Base-by-base conservation (phyloP, 305 asterid species). In the Fraxinus platypoda region DNA sequence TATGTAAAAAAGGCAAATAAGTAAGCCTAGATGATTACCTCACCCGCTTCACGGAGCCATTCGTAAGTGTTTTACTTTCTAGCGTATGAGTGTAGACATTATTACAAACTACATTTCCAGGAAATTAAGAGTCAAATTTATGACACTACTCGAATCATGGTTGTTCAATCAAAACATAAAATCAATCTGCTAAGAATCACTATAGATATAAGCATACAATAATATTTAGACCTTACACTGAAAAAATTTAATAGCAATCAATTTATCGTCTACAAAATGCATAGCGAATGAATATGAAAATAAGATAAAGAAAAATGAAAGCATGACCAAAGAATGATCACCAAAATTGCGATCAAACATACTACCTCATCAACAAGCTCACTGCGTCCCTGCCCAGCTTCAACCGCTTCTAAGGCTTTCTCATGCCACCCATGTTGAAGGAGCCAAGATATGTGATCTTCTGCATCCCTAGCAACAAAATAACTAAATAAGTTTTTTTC, bases 381-480 rank as follows among this genome's bases (percentile, higher is more conserved):
- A 88, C 97, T 96, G 72, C 95, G 92, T 80, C 94, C 98, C 84
- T 93, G 91, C 84, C 98, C 94, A 83, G 98, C 97, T 92, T 96
- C 99, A 84, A 96, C 98, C 35, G 97, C 99, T 83, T 87, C 98
- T 91, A 96, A 89, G 82, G 99, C 99, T 87, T 94, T 92, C 88
- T 93, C 98, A 87, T 96, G 98, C 82, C 91, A 85, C 68, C 97
- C 98, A 86, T 93, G 99, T 88, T 94, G 94, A 83, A 96, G 97
- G 89, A 96, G 99, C 98, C 99, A 96, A 80, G 97, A 80, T 83
- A 96, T 94, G 91, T 96, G 99, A 88, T 94, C 99, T 88, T 96
- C 99, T 82, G 97, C 78, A 88, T 96, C 99, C 98, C 99, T 96
- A 84, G 81, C 83, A 87, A 84, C 76, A 81, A 83, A 83, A 75